Evolutionary conservation across 2,329 filamentous ascomycete genomes (phyloP).

Genomic region (Fusarium albosuccineum): DNA sequence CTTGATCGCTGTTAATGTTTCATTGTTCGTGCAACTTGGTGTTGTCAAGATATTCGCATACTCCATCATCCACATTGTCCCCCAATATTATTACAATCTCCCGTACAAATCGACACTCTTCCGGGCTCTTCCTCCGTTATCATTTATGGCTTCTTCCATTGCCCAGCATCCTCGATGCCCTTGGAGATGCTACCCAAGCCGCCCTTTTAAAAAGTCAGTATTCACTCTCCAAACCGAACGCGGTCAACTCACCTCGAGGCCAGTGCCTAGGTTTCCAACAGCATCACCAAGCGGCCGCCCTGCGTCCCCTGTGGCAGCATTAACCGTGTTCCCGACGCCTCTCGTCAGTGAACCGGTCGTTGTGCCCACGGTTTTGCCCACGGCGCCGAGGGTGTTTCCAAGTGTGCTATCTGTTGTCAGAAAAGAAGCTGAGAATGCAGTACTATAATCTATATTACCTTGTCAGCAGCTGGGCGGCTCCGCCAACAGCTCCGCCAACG

Average conservation of each 20-base stretch:
- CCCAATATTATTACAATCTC: slow-evolving; percentile 12
- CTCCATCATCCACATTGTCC: not conserved
- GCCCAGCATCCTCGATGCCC: slow-evolving; percentile 69
- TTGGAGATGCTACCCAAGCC: slow-evolving; percentile 63
- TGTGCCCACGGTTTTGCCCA: slow-evolving; percentile 64
- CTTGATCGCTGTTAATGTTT: not conserved
- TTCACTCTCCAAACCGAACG: no score
- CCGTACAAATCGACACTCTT: not conserved
- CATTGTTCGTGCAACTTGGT: slow-evolving; percentile 11
- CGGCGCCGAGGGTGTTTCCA: slow-evolving; percentile 60
- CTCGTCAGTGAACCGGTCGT: no score
- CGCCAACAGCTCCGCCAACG: slow-evolving; percentile 51
- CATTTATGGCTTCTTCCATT: slow-evolving; percentile 62
- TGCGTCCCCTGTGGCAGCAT: slow-evolving; percentile 64
- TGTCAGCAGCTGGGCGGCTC: slow-evolving; percentile 56
- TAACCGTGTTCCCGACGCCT: slow-evolving; percentile 33
- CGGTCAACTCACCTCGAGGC: slow-evolving; percentile 55
- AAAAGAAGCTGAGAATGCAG: no score
- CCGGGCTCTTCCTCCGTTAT: not conserved
- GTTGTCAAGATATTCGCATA: slow-evolving; percentile 4
- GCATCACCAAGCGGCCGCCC: slow-evolving; percentile 69
- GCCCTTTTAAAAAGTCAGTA: slow-evolving; percentile 38
- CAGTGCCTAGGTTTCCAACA: slow-evolving; percentile 64
- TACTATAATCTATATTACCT: slow-evolving; percentile 54
- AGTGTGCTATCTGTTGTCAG: slow-evolving; percentile 47